Percentiles rank a stretch among this genome's conserved stretches.
phyloP scores from a whole-genome alignment of 2,329 filamentous ascomycete genomes.

The Ophiosphaerella korrae region DNA sequence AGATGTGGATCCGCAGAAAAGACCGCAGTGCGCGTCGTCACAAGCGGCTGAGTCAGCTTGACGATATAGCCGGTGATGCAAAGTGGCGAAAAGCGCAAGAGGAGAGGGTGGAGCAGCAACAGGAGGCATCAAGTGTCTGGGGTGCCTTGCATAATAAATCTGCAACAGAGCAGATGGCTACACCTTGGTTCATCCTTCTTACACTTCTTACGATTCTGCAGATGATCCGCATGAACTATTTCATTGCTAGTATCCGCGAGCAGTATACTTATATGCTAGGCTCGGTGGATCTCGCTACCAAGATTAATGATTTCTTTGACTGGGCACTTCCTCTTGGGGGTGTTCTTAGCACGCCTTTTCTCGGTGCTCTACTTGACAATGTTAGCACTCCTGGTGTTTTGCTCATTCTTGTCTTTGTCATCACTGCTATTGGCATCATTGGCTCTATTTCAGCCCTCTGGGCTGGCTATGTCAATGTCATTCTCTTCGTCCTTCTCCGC shows the following conservation, averaged over 20 bases:
- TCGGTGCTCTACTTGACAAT: conserved; percentile 77
- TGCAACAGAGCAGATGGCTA: conserved; percentile 73
- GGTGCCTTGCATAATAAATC: conserved; percentile 78
- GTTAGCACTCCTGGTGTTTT: conserved; percentile 74
- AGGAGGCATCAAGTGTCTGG: conserved; percentile 76
- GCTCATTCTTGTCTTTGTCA: conserved; percentile 68
- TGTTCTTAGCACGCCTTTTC: conserved; percentile 79
- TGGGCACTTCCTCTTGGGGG: conserved; percentile 81
- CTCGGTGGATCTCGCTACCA: conserved; percentile 63
- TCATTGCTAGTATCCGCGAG: conserved; percentile 81
- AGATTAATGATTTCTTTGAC: conserved; percentile 83
- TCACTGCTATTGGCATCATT: conserved; percentile 74
- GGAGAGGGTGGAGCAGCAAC: conserved; percentile 67
- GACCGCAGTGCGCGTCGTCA: conserved; percentile 53
- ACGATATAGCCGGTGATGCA: conserved; percentile 70
- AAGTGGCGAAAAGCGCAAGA: conserved; percentile 66
- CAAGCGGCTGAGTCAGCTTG: conserved; percentile 69
- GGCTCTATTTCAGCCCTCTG: conserved; percentile 72
- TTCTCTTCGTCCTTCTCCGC: conserved; percentile 80
- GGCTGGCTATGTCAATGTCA: conserved; percentile 75
- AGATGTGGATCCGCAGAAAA: conserved; percentile 52
- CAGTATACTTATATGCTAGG: conserved; percentile 79
- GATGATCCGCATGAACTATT: conserved; percentile 78
- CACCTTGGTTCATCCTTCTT: conserved; percentile 83
- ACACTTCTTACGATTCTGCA: conserved; percentile 73